Percentiles rank a stretch among this genome's conserved stretches.
These are phyloP conservation scores for Colletotrichum limetticola DNA, from an alignment of 2,329 filamentous ascomycete species.

Conservation along the genomic window DNA sequence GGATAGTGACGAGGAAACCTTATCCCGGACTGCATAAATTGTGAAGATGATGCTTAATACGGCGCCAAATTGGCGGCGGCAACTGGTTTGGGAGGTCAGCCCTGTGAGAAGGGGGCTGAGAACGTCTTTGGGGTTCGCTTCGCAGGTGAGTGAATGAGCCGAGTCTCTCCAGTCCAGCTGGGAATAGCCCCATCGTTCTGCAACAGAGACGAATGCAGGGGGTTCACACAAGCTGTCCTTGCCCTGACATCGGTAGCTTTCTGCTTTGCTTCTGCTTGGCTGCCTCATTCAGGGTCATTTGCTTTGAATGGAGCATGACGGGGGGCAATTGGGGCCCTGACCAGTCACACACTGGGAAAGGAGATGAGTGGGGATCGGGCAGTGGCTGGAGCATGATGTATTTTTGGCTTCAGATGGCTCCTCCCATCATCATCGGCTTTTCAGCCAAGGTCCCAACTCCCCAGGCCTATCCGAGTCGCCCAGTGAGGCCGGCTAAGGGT, in stretches of 20 bases:
- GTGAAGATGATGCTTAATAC: constrained; percentile 27
- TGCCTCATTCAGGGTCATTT: constrained; percentile 33
- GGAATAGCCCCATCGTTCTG: constrained; percentile 28
- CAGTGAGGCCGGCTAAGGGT: background rate
- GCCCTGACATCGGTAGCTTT: constrained; percentile 5
- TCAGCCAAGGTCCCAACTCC: background rate
- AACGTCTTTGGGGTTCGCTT: background rate
- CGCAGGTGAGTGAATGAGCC: background rate
- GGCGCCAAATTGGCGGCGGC: constrained; percentile 23
- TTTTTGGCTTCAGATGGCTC: constrained; percentile 33
- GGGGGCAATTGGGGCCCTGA: constrained; percentile 7
- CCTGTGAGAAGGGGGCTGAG: constrained; percentile 16
- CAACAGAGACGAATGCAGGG: constrained; percentile 35
- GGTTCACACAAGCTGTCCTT: constrained; percentile 15
- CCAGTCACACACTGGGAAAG: constrained; percentile 14
- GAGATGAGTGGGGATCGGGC: background rate
- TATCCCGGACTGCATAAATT: constrained; percentile 20
- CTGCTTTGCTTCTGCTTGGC: constrained; percentile 26
- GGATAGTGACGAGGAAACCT: background rate
- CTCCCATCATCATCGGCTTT: constrained; percentile 5
- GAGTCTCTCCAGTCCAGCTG: constrained; percentile 5
- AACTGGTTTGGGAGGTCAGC: constrained; percentile 22
- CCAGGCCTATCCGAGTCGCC: background rate
- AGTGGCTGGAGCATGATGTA: constrained; percentile 30
- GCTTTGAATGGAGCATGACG: constrained; percentile 24